A percentile compares a stretch with the other conserved stretches of the same genome.
These are phyloP conservation scores for Abelmoschus esculentus DNA, from an alignment of 345 rosid species.

Conservation along the genomic window DNA sequence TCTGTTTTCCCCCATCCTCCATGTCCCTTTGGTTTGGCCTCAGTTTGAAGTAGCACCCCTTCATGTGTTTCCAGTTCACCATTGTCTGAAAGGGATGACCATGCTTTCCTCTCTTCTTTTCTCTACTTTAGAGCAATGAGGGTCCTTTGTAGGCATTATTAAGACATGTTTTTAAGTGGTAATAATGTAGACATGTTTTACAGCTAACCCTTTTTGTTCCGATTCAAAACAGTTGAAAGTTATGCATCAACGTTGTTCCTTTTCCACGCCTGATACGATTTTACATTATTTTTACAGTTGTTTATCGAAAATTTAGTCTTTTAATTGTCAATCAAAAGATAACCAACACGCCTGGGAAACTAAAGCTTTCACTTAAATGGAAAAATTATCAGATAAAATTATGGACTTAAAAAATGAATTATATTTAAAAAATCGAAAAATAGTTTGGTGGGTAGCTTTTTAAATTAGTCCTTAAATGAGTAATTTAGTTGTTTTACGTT, in stretches of 20 bases:
- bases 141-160: background rate
- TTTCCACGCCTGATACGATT: background rate
- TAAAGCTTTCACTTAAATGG: background rate
- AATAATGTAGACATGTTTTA: constrained; percentile 1
- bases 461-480: background rate
- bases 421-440: too few relatives aligned
- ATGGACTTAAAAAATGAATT: too few relatives aligned
- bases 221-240: constrained; percentile 4
- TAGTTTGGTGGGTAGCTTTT: background rate
- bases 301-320: background rate
- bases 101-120: background rate
- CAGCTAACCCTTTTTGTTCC: constrained; percentile 16
- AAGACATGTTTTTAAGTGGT: background rate
- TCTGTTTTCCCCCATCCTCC: constrained; percentile 1
- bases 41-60: background rate
- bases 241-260: background rate
- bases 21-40: background rate
- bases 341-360: background rate
- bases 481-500: too few relatives aligned
- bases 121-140: background rate
- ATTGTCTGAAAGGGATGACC: background rate
- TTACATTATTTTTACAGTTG: background rate
- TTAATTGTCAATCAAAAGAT: constrained; percentile 5
- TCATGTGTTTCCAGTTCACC: background rate
- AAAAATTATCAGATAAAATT: too few relatives aligned